Evolutionary conservation across 1,284 basidiomycete genomes (phyloP).

Genomic region (Phylloboletellus chloephorus): DNA sequence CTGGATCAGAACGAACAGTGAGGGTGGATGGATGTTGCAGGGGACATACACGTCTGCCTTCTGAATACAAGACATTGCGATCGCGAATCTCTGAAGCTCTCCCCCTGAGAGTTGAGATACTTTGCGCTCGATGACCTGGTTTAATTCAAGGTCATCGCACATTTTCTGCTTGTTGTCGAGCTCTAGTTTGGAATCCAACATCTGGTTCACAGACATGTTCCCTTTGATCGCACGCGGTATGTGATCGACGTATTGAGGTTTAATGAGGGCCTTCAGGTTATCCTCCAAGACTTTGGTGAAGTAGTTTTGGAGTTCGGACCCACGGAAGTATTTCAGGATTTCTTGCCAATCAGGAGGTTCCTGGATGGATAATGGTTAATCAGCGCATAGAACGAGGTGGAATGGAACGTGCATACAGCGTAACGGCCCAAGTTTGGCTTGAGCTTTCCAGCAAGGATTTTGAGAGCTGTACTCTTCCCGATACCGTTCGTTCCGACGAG

Average conservation of each 20-base stretch:
- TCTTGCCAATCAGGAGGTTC: slow-evolving; percentile 98
- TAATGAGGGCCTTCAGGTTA: slow-evolving; percentile 95
- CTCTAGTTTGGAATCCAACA: slow-evolving; percentile 87
- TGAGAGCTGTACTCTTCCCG: slow-evolving; percentile 94
- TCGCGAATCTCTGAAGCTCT: slow-evolving; percentile 94
- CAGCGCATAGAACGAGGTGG: neutral
- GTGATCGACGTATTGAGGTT: slow-evolving; percentile 98
- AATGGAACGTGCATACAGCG: slow-evolving; percentile 53
- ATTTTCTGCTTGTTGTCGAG: slow-evolving; percentile 79
- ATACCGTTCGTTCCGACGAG: slow-evolving; percentile 98
- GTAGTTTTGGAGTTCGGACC: slow-evolving; percentile 96
- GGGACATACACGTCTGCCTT: slow-evolving; percentile 78
- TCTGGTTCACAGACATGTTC: slow-evolving; percentile 75
- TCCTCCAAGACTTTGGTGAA: slow-evolving; percentile 99
- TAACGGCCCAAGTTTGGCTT: slow-evolving; percentile 91
- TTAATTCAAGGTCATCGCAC: slow-evolving; percentile 81
- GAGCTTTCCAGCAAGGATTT: slow-evolving; percentile 91
- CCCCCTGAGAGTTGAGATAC: slow-evolving; percentile 86
- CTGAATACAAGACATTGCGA: slow-evolving; percentile 91
- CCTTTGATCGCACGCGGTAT: slow-evolving; percentile 95
- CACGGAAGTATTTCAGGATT: slow-evolving; percentile 94
- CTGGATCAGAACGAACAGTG: slow-evolving; percentile 4
- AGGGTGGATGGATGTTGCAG: neutral
- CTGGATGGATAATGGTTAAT: slow-evolving; percentile 34
- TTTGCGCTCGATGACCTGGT: slow-evolving; percentile 79